Conservation (phyloP, 768 basidiomycete genomes). For the Boletus tylopilopsis region DNA sequence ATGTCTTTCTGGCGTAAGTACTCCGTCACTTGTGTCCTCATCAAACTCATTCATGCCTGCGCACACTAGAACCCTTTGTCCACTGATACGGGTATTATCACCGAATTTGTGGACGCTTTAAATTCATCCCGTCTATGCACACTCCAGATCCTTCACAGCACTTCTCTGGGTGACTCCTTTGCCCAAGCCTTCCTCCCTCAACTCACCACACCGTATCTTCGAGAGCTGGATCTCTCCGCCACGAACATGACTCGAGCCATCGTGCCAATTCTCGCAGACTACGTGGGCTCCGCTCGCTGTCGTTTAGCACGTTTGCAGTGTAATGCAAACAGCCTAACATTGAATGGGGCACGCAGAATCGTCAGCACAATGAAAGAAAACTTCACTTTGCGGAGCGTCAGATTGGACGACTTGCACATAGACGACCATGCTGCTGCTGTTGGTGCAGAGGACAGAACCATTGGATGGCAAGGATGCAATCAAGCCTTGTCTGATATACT, state of each 20-base stretch:
- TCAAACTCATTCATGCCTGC: conserved; percentile 11
- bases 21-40: not conserved
- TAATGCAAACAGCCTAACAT: conserved; percentile 53
- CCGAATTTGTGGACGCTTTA: conserved; percentile 44
- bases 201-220: conserved; percentile 46
- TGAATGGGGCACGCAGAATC: conserved; percentile 42
- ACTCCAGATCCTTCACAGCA: conserved; percentile 50
- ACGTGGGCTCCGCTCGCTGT: conserved; percentile 49
- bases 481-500: conserved; percentile 33
- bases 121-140: conserved; percentile 51
- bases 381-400: conserved; percentile 45
- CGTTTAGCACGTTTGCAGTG: conserved; percentile 46
- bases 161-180: conserved; percentile 49
- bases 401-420: conserved; percentile 44
- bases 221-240: conserved; percentile 54
- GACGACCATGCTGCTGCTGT: conserved; percentile 28
- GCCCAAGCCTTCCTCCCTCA: conserved; percentile 44
- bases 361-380: conserved; percentile 46
- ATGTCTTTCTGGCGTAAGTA: conserved; percentile 55
- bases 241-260: conserved; percentile 42
- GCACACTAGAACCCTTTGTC: conserved; percentile 39
- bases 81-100: conserved; percentile 33
- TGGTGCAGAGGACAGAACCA: conserved; percentile 18
- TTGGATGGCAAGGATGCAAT: conserved; percentile 32
- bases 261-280: conserved; percentile 42